Percentiles rank a stretch among this genome's conserved stretches.
These are phyloP conservation scores for Sextonia rubra DNA, from an alignment of 164 flowering plant genomes.

Conservation along the genomic window DNA sequence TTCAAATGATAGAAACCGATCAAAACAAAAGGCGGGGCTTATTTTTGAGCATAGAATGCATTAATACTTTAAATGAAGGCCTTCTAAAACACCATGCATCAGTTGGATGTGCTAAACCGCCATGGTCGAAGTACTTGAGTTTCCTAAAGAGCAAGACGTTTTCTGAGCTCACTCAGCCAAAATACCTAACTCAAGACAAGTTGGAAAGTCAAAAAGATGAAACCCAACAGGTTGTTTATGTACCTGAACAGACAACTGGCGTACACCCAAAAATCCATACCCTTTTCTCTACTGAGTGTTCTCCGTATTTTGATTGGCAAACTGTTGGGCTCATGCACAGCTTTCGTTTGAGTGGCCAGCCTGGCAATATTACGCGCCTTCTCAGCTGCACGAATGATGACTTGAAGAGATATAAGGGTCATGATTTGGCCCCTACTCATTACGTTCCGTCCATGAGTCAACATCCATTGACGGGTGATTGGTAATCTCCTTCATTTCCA, in stretches of 20 bases:
- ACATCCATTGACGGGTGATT: conserved; percentile 92
- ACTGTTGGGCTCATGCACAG: conserved; percentile 96
- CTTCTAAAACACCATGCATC: conserved; percentile 70
- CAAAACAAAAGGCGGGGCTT: conserved; percentile 54
- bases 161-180: conserved; percentile 71
- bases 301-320: conserved; percentile 96
- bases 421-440: conserved; percentile 95
- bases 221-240: conserved; percentile 24
- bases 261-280: conserved; percentile 88
- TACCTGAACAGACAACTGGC: conserved; percentile 13
- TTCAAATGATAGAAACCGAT: conserved; percentile 62
- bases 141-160: conserved; percentile 80
- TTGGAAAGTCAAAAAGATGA: conserved; percentile 25
- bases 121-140: conserved; percentile 89
- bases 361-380: conserved; percentile 91
- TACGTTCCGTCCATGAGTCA: conserved; percentile 97
- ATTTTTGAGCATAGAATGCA: conserved; percentile 77
- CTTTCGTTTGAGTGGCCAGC: conserved; percentile 90
- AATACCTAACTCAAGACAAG: conserved; percentile 34
- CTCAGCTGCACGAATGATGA: conserved; percentile 94
- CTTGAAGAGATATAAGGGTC: conserved; percentile 65
- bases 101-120: conserved; percentile 79
- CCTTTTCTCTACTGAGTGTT: conserved; percentile 85
- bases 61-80: conserved; percentile 87
- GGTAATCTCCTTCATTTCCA: conserved; percentile 41